Evolutionary conservation across 2,329 filamentous ascomycete species (phyloP).

Genomic region (Xylaria sp.): DNA sequence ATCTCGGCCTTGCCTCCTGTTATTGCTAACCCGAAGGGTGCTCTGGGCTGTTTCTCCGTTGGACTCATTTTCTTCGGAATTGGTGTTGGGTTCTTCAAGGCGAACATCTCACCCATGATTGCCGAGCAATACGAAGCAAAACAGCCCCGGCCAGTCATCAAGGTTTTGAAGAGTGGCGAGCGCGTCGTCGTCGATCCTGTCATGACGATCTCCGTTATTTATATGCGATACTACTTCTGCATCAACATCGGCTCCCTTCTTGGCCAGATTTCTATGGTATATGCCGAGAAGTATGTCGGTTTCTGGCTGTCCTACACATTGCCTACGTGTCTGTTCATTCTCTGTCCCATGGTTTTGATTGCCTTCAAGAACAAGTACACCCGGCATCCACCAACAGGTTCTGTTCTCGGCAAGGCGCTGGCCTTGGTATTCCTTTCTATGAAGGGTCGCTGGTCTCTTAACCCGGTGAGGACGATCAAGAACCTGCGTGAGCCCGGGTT

Average conservation of each 20-base stretch:
- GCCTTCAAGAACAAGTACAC: slow-evolving; percentile 64
- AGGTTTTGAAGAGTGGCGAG: slow-evolving; percentile 54
- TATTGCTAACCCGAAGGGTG: slow-evolving; percentile 53
- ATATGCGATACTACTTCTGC: slow-evolving; percentile 69
- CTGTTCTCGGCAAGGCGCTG: slow-evolving; percentile 69
- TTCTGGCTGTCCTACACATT: slow-evolving; percentile 74
- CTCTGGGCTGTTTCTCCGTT: slow-evolving; percentile 58
- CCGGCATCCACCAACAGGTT: slow-evolving; percentile 66
- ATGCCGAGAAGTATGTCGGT: slow-evolving; percentile 74
- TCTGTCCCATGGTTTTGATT: slow-evolving; percentile 63
- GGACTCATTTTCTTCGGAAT: slow-evolving; percentile 64
- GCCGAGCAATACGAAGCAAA: slow-evolving; percentile 58
- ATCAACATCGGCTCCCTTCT: slow-evolving; percentile 68
- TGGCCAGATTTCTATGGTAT: slow-evolving; percentile 69
- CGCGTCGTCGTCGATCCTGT: slow-evolving; percentile 64
- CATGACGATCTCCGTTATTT: slow-evolving; percentile 60
- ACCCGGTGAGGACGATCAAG: slow-evolving; percentile 49
- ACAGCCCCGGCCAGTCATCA: slow-evolving; percentile 53
- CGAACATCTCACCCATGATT: slow-evolving; percentile 66
- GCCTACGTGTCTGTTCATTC: slow-evolving; percentile 66
- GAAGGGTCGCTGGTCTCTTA: slow-evolving; percentile 65
- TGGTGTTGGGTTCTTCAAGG: slow-evolving; percentile 68
- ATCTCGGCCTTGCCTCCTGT: slow-evolving; percentile 60
- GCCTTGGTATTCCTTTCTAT: slow-evolving; percentile 62
- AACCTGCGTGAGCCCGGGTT: slow-evolving; percentile 51